Evolutionary conservation across 176 grass and related monocot species (phyloP).

Genomic region (Pontederia paniculata): DNA sequence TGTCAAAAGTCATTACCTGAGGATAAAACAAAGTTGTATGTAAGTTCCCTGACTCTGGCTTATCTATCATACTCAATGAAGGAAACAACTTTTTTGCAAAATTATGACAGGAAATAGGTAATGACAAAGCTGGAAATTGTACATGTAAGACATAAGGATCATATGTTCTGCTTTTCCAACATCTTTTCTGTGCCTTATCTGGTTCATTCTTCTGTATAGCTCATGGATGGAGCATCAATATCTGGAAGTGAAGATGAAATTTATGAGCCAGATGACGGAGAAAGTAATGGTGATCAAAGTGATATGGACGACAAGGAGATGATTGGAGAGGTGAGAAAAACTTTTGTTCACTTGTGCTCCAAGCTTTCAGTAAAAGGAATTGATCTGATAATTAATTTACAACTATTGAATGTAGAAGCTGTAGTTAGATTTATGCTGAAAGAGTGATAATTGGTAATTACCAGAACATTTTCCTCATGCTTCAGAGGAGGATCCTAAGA

Average conservation of each 20-base stretch:
- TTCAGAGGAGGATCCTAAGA: too few species aligned
- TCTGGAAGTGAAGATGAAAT: slow-evolving; percentile 7
- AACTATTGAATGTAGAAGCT: too few species aligned
- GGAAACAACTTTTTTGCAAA: too few species aligned
- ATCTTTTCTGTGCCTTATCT: not conserved
- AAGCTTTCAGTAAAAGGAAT: not conserved
- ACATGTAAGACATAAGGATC: not conserved
- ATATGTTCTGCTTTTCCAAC: not conserved
- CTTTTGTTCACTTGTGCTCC: not conserved
- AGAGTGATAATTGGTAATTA: too few species aligned
- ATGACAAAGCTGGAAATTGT: not conserved
- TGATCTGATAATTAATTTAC: not conserved
- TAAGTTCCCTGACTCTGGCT: too few species aligned
- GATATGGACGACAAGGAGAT: slow-evolving; percentile 1
- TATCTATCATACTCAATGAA: too few species aligned
- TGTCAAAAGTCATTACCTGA: not conserved
- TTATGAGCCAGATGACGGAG: not conserved
- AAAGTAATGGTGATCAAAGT: slow-evolving; percentile 6
- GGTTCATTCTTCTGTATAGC: not conserved
- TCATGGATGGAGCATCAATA: slow-evolving; percentile 1
- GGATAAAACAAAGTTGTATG: too few species aligned
- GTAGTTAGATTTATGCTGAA: too few species aligned
- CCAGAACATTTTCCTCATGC: too few species aligned
- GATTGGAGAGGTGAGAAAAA: slow-evolving; percentile 6
- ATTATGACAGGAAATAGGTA: not conserved